Base-by-base conservation (phyloP, 257 asterid species). In the Salvia hispanica region DNA sequence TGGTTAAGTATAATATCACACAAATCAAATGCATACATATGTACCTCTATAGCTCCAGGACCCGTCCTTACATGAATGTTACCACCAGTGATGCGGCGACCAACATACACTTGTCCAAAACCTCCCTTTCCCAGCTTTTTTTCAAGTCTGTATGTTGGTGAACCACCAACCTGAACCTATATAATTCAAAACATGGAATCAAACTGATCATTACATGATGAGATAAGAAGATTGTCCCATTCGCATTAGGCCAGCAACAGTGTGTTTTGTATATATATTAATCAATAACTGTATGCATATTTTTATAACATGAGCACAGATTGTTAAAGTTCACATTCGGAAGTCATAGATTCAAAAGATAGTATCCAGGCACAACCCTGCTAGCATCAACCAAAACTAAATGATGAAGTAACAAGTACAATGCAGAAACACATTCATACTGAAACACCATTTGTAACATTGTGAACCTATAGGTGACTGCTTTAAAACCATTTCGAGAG, bases 121-220 rank as follows among this genome's bases (percentile, higher is more conserved):
- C 98, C 96, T 72, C 98, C 98, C 79, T 92, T 87, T 15, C 98
- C 98, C 5, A 92, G 95, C 68, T 86, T 92, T 72, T 69, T 85
- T 60, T 85, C 94, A 59, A 76, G 25, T 74, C 53, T 81, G 75
- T 92, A 92, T 72, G 73, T 28, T 7, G 96, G 95, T 4, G 96
- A 92, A 59, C 84, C 88, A 50, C 95, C 96, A 72, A 92, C 89
- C 79, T 92, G 95, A 44, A 89, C 98, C 96, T 92, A 84, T 74
- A 64, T 33, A n/a, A 58, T 63, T 34, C 21, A 42, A 74, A 64
- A 7, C 34, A 54, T 47, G 18, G 64, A 40, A 61, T 7, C 31
- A n/a, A 16, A 58, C 51, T 56, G 51, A 65, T 39, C 9, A 39
- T 64, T 47, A 42, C 7, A 56, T 10, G 18, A 58, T 36, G 42